Base-by-base conservation (phyloP, 768 basidiomycete species). In the Naganishia friedmannii region DNA sequence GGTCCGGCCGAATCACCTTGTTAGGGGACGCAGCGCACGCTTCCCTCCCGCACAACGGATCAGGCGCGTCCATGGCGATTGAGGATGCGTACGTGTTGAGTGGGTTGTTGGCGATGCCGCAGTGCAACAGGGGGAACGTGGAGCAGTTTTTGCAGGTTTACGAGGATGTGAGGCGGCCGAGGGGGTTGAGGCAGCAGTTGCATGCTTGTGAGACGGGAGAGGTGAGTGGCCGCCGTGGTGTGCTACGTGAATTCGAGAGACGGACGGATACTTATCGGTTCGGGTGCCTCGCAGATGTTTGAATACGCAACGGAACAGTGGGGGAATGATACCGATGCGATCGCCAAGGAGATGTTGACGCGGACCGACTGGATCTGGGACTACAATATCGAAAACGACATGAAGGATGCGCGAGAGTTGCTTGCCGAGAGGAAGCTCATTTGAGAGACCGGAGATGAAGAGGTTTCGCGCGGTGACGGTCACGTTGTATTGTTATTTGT, bases 321-420 rank as follows among this genome's bases (percentile, higher is more conserved):
- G 45, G 68, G 68, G 3, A 34, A 54, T 5, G 69, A 70, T 56
- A 56, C 54, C 5, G 51, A 42, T 26, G 53, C 53, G 58, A 70
- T 70, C 28, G 69, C 63, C 26, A 37, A 70, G 28, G 69, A 70
- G 34, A 65, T 70, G 69, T 53, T 66, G 53, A 55, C 60, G 32
- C 29, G 69, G 28, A 54, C 53, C 19, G 69, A 70, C 45, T 70
- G 69, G 69, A 70, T 70, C 28, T 70, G 69, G 69, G 69, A 70
- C 53, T 65, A 63, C 34, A 31, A 60, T n/a, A 66, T 70, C n/a
- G 48, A 53, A 28, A 23, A 55, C 9, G 51, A 54, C n/a, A 21
- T 70, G 37, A 53, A 63, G 51, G 69, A 70, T 3, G 60, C 69
- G 5, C 34, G 26, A 10, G 57, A 37, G 19, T 28, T 34, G 34